phyloP scores from a whole-genome alignment of 352 stramenopile genomes.

The Globisporangium nunn region DNA sequence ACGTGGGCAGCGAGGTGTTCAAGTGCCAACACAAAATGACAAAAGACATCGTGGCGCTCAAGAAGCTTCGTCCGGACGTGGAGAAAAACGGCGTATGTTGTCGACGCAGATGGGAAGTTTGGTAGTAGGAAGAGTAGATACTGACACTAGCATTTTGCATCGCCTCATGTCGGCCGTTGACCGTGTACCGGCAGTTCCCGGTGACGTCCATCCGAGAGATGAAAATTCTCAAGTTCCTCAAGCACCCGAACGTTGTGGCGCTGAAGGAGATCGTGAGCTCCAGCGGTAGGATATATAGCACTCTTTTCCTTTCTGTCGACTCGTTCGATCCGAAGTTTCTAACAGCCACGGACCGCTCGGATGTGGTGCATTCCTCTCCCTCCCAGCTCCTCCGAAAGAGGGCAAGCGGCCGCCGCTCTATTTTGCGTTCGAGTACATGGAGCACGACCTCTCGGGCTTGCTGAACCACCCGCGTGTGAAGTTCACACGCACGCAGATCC shows the following conservation, averaged over 20 bases:
- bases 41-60: constrained; percentile 82
- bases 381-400: constrained; percentile 64
- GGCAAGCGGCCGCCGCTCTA: constrained; percentile 80
- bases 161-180: no score
- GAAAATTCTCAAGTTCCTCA: constrained; percentile 95
- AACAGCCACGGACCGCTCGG: no score
- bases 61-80: constrained; percentile 78
- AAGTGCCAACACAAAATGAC: constrained; percentile 85
- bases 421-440: constrained; percentile 85
- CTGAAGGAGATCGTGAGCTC: constrained; percentile 94
- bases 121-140: no score
- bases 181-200: constrained; percentile 63
- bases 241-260: constrained; percentile 93
- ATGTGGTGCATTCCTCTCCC: no score
- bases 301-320: no score
- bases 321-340: no score
- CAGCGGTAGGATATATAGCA: constrained; percentile 15
- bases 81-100: constrained; percentile 78
- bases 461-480: constrained; percentile 81
- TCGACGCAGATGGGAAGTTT: no score
- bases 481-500: constrained; percentile 79
- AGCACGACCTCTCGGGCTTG: constrained; percentile 77
- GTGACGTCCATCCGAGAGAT: constrained; percentile 96
- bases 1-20: constrained; percentile 78
- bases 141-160: no score